These are phyloP conservation scores for Rhamnella rubrinervis DNA, from an alignment of 331 rosid genomes.

Conservation along the genomic window DNA sequence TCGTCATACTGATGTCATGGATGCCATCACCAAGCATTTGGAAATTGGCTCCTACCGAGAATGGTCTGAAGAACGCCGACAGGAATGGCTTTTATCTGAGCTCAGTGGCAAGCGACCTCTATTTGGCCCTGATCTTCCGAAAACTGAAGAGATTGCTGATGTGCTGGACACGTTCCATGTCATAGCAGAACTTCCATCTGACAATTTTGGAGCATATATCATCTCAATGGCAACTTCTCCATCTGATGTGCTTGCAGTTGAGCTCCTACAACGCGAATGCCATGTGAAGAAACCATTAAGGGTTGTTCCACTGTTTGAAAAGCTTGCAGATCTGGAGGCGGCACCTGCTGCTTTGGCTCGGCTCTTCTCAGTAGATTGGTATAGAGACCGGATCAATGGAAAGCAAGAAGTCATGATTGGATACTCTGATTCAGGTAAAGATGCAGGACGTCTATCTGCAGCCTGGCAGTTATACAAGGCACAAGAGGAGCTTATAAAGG, in stretches of 20 bases:
- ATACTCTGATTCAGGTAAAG: constrained; percentile 97
- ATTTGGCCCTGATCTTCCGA: constrained; percentile 94
- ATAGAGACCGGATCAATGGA: constrained; percentile 70
- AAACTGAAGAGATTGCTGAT: constrained; percentile 88
- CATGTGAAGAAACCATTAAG: constrained; percentile 70
- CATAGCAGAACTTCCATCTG: constrained; percentile 86
- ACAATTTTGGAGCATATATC: constrained; percentile 95
- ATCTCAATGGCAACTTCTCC: constrained; percentile 99
- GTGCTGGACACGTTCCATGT: constrained; percentile 87
- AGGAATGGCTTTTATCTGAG: constrained; percentile 91
- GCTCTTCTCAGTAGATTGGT: constrained; percentile 91
- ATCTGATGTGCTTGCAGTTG: constrained; percentile 96
- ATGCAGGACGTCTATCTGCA: constrained; percentile 96
- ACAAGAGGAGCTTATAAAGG: constrained; percentile 92
- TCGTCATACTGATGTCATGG: constrained; percentile 92
- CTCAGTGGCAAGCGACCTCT: constrained; percentile 87
- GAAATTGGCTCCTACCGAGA: constrained; percentile 90
- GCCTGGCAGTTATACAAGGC: constrained; percentile 99
- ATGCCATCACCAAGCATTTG: constrained; percentile 90
- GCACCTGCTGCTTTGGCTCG: constrained; percentile 95
- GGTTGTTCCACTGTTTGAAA: constrained; percentile 96
- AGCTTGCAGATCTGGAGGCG: constrained; percentile 89
- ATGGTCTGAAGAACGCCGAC: constrained; percentile 90
- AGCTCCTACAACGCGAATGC: constrained; percentile 91
- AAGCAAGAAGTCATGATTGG: constrained; percentile 99